These are phyloP conservation scores for Rosa multiflora DNA, from an alignment of 306 rosid genomes.

Conservation along the genomic window DNA sequence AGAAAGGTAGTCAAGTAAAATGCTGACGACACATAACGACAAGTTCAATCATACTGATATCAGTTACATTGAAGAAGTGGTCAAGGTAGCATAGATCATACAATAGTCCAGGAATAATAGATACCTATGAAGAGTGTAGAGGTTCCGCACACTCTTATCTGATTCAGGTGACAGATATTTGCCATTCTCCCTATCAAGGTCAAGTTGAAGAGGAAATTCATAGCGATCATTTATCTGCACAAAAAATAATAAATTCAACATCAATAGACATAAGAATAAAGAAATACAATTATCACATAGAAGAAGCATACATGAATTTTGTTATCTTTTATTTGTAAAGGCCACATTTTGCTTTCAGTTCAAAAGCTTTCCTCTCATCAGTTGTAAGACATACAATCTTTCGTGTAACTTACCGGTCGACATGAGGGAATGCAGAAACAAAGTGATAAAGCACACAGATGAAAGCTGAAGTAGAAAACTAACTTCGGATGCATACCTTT, in stretches of 20 bases:
- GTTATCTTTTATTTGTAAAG: neutral
- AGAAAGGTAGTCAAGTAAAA: slow-evolving; percentile 3
- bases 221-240: slow-evolving; percentile 92
- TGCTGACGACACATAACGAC: neutral
- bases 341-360: neutral
- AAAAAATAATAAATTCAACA: neutral
- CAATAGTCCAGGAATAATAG: slow-evolving; percentile 4
- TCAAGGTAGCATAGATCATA: slow-evolving; percentile 8
- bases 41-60: neutral
- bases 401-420: neutral
- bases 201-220: slow-evolving; percentile 91
- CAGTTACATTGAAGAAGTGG: neutral
- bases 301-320: neutral
- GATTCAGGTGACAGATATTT: slow-evolving; percentile 91
- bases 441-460: slow-evolving; percentile 2
- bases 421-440: neutral
- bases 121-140: slow-evolving; percentile 90
- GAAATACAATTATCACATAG: neutral
- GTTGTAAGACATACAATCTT: neutral
- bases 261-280: neutral
- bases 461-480: neutral
- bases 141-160: slow-evolving; percentile 87
- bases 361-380: neutral
- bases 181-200: slow-evolving; percentile 90
- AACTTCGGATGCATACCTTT: slow-evolving; percentile 62